Evolutionary conservation across 2,329 filamentous ascomycete genomes (phyloP).

Genomic region (Thielaviopsis euricoi): DNA sequence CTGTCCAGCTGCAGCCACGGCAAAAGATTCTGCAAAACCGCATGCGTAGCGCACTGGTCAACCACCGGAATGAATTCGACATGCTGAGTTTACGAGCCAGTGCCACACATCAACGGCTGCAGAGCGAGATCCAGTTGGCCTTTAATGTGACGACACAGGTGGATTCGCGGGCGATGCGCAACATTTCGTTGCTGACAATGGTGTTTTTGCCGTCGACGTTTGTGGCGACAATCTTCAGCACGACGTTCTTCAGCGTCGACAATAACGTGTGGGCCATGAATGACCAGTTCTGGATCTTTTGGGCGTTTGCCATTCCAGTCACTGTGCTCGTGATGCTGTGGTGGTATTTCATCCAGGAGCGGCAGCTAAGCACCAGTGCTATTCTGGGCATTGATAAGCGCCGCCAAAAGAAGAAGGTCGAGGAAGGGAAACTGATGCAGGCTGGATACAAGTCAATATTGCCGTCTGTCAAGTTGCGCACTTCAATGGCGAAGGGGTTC

Average conservation of each 20-base stretch:
- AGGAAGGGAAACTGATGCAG: not conserved
- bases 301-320: constrained; percentile 4
- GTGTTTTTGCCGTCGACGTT: constrained; percentile 11
- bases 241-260: constrained; percentile 4
- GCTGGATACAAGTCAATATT: too few relatives aligned
- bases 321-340: constrained; percentile 1
- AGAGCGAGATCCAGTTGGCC: not conserved
- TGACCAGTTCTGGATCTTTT: constrained; percentile 5
- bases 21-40: not conserved
- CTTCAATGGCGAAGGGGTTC: too few relatives aligned
- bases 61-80: not conserved
- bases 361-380: not conserved
- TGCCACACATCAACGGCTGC: not conserved
- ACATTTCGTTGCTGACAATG: constrained; percentile 12
- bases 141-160: constrained; percentile 4
- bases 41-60: not conserved
- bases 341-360: not conserved
- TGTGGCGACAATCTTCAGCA: constrained; percentile 7
- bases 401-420: not conserved
- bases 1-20: not conserved
- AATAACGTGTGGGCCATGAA: not conserved
- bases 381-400: not conserved
- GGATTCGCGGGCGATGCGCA: constrained; percentile 10
- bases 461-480: too few relatives aligned
- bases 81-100: not conserved